A percentile compares a stretch with the other conserved stretches of the same genome.
Evolutionary conservation across 1,284 basidiomycete species (phyloP).

Genomic region (Mycena sp.): DNA sequence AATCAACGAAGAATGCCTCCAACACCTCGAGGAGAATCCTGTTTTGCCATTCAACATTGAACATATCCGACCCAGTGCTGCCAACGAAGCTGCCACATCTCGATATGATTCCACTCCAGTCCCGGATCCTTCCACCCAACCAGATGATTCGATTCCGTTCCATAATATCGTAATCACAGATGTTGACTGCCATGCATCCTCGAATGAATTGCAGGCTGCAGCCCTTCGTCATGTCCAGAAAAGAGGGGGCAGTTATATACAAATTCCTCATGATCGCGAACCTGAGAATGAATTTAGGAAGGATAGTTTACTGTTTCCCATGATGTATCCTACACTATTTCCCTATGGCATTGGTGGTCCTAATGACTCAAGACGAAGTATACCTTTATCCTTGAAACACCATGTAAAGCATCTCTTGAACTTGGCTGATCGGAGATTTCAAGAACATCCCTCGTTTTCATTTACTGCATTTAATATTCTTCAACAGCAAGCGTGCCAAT

Average conservation of each 20-base stretch:
- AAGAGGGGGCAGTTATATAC: constrained; percentile 38
- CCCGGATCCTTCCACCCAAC: background rate
- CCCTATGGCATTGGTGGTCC: constrained; percentile 50
- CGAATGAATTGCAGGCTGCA: constrained; percentile 42
- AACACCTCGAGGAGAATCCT: constrained; percentile 25
- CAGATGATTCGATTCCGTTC: constrained; percentile 27
- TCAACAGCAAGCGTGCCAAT: constrained; percentile 36
- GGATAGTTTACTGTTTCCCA: constrained; percentile 41
- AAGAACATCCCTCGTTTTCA: constrained; percentile 46
- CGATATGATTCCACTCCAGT: constrained; percentile 33
- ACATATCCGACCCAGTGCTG: background rate
- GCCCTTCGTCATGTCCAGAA: constrained; percentile 43
- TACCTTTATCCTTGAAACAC: constrained; percentile 34
- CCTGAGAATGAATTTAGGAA: constrained; percentile 45
- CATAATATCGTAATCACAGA: constrained; percentile 44
- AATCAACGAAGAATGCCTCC: constrained; percentile 35
- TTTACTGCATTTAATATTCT: constrained; percentile 51
- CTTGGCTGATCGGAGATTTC: constrained; percentile 45
- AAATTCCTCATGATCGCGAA: constrained; percentile 39
- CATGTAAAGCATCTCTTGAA: constrained; percentile 42
- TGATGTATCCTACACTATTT: constrained; percentile 47
- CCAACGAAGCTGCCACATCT: constrained; percentile 31
- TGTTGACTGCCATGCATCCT: constrained; percentile 37
- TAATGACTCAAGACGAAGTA: constrained; percentile 35
- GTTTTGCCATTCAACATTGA: constrained; percentile 34